Conservation (phyloP, 805 yeast species). For the Yarrowia hollandica region DNA sequence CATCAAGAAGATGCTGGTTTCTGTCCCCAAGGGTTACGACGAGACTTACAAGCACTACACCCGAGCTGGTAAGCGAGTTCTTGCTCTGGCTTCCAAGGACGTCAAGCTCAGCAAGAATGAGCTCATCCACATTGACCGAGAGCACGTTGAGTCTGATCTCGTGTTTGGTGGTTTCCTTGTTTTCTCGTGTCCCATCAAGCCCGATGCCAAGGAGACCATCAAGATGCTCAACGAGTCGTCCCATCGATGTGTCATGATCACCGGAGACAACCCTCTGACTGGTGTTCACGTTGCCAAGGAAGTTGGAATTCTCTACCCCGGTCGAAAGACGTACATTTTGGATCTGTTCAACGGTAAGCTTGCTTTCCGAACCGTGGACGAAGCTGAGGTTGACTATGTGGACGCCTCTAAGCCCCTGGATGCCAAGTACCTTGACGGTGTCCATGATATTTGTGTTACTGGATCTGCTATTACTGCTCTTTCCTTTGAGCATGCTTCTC, state of each 20-base stretch:
- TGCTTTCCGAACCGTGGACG: conserved; percentile 84
- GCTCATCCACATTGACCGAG: conserved; percentile 65
- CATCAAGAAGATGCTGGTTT: conserved; percentile 68
- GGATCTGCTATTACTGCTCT: conserved; percentile 76
- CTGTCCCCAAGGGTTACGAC: conserved; percentile 78
- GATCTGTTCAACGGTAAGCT: conserved; percentile 79
- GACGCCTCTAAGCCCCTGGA: conserved; percentile 60
- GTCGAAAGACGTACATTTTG: conserved; percentile 77
- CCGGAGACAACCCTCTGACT: conserved; percentile 98
- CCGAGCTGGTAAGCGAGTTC: conserved; percentile 92
- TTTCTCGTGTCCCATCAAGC: conserved; percentile 95
- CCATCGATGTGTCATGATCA: conserved; percentile 95
- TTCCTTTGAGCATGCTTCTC: conserved; percentile 65
- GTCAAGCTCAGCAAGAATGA: conserved; percentile 54
- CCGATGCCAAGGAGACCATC: conserved; percentile 87
- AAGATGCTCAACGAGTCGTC: conserved; percentile 91
- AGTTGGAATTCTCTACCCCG: conserved; percentile 68
- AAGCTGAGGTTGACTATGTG: conserved; percentile 67
- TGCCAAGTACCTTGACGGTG: conserved; percentile 42
- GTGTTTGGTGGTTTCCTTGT: conserved; percentile 89
- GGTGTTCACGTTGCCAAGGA: conserved; percentile 97
- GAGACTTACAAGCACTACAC: conserved; percentile 85
- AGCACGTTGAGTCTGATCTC: conserved; percentile 70
- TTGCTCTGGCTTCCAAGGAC: conserved; percentile 87
- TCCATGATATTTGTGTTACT: conserved; percentile 85